Percentiles rank a stretch among this genome's conserved stretches.
These are phyloP conservation scores for Fusarium burgessii DNA, from an alignment of 2,329 filamentous ascomycete species.

Conservation along the genomic window DNA sequence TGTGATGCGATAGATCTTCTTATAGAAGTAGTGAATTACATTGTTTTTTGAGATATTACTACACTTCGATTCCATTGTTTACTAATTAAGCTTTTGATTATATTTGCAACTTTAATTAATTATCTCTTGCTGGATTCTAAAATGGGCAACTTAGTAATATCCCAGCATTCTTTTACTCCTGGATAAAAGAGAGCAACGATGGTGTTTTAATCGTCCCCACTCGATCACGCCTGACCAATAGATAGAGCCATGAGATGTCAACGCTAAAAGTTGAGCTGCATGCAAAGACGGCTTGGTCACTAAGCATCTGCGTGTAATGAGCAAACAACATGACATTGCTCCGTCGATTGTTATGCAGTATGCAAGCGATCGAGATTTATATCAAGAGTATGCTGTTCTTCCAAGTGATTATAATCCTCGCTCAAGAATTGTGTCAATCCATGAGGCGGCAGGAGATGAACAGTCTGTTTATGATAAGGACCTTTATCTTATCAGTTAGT, in stretches of 20 bases:
- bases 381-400: no score
- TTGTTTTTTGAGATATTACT: no score
- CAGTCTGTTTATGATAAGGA: not conserved
- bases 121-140: not conserved
- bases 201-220: not conserved
- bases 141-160: not conserved
- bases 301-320: not conserved
- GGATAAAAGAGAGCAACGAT: rapidly evolving
- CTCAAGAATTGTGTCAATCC: no score
- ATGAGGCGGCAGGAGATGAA: no score
- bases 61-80: no score
- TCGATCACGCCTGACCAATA: not conserved
- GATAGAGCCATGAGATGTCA: rapidly evolving
- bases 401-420: no score
- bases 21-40: no score
- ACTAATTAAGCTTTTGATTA: not conserved
- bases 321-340: not conserved
- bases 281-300: not conserved
- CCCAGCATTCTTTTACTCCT: rapidly evolving
- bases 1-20: no score
- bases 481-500: not conserved
- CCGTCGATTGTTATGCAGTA: not conserved
- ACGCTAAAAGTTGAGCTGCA: no score
- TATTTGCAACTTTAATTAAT: not conserved
- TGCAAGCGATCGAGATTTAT: not conserved